These are phyloP conservation scores for Butyriboletus pseudospeciosus DNA, from an alignment of 1,284 basidiomycete species.

Conservation along the genomic window DNA sequence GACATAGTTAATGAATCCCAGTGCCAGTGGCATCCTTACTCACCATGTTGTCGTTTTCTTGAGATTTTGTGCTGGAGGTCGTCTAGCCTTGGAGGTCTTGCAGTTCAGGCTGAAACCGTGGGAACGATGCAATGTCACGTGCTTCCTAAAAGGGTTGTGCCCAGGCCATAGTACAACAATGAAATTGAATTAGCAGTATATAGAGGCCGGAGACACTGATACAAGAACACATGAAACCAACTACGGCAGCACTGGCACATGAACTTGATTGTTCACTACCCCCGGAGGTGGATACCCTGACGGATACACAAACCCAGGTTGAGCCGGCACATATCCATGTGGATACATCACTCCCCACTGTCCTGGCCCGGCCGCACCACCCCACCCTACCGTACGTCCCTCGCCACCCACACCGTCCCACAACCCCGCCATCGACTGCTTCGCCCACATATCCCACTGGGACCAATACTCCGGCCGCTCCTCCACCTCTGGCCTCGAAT, in stretches of 20 bases:
- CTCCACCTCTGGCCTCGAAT: constrained; percentile 4
- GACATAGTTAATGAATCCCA: background rate
- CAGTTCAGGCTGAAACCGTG: constrained; percentile 20
- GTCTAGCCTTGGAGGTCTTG: background rate
- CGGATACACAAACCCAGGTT: constrained; percentile 13
- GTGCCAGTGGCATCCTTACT: constrained; percentile 21
- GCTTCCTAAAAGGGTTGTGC: background rate
- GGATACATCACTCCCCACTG: constrained; percentile 14
- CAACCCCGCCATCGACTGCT: constrained; percentile 19
- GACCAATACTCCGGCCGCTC: constrained; percentile 10
- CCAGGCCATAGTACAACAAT: no score
- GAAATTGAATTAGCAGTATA: no score
- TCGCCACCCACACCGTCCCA: constrained; percentile 1
- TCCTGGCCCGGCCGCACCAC: background rate
- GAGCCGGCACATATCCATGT: constrained; percentile 15
- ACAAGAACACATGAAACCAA: background rate
- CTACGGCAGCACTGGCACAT: background rate
- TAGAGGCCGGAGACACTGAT: no score
- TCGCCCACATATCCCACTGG: constrained; percentile 28
- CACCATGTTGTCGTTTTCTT: constrained; percentile 40
- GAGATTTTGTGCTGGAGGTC: constrained; percentile 30
- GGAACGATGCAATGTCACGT: constrained; percentile 9
- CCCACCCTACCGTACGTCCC: background rate
- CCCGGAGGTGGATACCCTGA: constrained; percentile 14
- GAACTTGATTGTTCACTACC: background rate